Percentiles rank a stretch among this genome's conserved stretches.
Conservation (phyloP, 2,329 filamentous ascomycete species). For the Ophidiomyces ophidiicola region DNA sequence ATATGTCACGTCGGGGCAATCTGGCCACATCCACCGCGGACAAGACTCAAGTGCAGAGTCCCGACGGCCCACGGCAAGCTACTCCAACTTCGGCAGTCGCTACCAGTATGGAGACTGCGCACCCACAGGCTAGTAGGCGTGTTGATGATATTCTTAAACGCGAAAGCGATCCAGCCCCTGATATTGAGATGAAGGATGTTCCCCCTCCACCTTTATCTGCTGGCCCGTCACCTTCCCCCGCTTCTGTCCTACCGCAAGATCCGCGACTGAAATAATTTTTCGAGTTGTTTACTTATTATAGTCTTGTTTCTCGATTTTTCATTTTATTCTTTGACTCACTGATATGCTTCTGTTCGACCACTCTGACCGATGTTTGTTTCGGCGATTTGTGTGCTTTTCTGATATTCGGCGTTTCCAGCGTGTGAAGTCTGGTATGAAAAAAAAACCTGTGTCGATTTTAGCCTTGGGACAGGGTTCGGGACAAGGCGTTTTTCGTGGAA, state of each 20-base stretch:
- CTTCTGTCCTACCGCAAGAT: slow-evolving; percentile 7
- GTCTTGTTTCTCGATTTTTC: too few relatives aligned
- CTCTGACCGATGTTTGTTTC: slow-evolving; percentile 6
- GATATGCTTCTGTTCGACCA: slow-evolving; percentile 4
- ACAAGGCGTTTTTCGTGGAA: slow-evolving; percentile 6
- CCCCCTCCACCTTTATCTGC: not conserved
- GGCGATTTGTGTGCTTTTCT: slow-evolving; percentile 2
- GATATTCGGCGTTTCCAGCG: slow-evolving; percentile 7
- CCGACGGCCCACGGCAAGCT: slow-evolving; percentile 19
- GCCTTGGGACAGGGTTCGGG: slow-evolving; percentile 7
- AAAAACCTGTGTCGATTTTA: slow-evolving; percentile 7
- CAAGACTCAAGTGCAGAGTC: slow-evolving; percentile 27
- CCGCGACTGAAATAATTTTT: slow-evolving; percentile 7
- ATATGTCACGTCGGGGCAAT: slow-evolving; percentile 34
- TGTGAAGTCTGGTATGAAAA: slow-evolving; percentile 5
- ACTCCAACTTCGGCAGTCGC: slow-evolving; percentile 13
- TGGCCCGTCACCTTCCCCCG: not conserved
- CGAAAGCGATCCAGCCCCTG: not conserved
- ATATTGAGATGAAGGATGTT: slow-evolving; percentile 14
- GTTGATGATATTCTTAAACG: slow-evolving; percentile 1
- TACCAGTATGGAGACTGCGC: slow-evolving; percentile 4
- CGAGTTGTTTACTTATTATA: too few relatives aligned
- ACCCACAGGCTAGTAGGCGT: slow-evolving; percentile 3
- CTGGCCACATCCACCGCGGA: slow-evolving; percentile 31
- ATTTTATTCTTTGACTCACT: not conserved